Conservation (phyloP, 352 stramenopile genomes). For the Thalassiosira exigua region DNA sequence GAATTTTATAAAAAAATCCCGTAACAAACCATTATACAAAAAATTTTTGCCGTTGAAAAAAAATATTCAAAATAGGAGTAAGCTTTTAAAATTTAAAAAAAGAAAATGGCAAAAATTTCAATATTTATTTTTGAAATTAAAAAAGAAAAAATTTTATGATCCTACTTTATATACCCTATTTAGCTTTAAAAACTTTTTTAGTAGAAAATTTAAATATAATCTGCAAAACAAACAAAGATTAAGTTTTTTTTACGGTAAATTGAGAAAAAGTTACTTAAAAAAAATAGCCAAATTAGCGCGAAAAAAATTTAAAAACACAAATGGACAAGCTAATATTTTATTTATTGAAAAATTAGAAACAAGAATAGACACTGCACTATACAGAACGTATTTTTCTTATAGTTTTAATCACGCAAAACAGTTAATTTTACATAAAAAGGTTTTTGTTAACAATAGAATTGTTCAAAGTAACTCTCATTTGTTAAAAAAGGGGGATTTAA, state of each 20-base stretch:
- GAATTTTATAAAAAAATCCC: constrained; percentile 31
- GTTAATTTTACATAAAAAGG: constrained; percentile 8
- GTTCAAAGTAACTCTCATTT: background rate
- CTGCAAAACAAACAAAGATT: constrained; percentile 16
- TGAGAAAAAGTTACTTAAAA: constrained; percentile 18
- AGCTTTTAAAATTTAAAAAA: constrained; percentile 37
- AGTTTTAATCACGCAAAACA: constrained; percentile 14
- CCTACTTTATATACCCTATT: constrained; percentile 1
- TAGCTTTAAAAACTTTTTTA: constrained; percentile 22
- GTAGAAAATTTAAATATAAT: constrained; percentile 20
- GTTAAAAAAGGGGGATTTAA: constrained; percentile 36
- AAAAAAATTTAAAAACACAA: background rate
- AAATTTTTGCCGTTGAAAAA: constrained; percentile 30
- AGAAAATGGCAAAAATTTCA: constrained; percentile 30
- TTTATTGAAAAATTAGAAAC: constrained; percentile 14
- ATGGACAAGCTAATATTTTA: constrained; percentile 3
- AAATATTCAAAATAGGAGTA: constrained; percentile 30
- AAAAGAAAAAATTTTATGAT: constrained; percentile 33
- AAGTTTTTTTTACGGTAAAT: constrained; percentile 11
- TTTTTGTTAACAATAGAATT: constrained; percentile 6
- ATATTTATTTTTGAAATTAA: constrained; percentile 8
- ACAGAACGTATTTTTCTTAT: constrained; percentile 1
- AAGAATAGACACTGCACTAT: constrained; percentile 2
- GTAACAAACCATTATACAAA: constrained; percentile 37
- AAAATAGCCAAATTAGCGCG: background rate